A percentile compares a stretch with the other conserved stretches of the same genome.
Conservation (phyloP, 257 asterid species). For the Nicotiana paniculata region DNA sequence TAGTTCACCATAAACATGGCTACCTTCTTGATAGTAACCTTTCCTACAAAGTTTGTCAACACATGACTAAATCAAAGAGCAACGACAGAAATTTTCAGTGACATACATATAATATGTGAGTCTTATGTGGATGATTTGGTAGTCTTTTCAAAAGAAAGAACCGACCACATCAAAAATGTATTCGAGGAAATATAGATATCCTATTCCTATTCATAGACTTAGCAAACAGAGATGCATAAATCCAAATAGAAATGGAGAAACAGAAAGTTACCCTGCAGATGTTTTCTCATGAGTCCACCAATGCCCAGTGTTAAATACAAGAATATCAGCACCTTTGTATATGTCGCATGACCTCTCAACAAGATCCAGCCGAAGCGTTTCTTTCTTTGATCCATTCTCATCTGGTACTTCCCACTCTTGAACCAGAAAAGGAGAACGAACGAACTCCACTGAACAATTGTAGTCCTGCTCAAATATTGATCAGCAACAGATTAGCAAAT, state of each 20-base stretch:
- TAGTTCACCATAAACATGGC: constrained; percentile 49
- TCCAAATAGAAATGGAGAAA: not conserved
- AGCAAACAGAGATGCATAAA: not conserved
- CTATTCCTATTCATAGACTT: too few relatives aligned
- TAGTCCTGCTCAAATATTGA: constrained; percentile 52
- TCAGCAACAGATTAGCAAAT: not conserved
- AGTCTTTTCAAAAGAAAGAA: too few relatives aligned
- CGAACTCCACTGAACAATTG: constrained; percentile 73
- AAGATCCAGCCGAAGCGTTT: constrained; percentile 69
- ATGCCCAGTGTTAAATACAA: constrained; percentile 82
- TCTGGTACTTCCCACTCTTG: constrained; percentile 44
- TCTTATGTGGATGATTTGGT: too few relatives aligned
- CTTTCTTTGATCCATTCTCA: constrained; percentile 47
- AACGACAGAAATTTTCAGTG: too few relatives aligned
- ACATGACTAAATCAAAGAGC: not conserved
- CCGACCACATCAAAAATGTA: too few relatives aligned
- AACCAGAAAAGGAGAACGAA: constrained; percentile 80
- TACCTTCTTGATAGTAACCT: constrained; percentile 84
- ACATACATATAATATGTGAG: too few relatives aligned
- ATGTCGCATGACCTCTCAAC: constrained; percentile 61
- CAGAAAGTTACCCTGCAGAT: constrained; percentile 59
- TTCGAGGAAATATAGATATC: too few relatives aligned
- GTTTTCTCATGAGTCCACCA: constrained; percentile 99
- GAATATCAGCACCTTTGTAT: constrained; percentile 84
- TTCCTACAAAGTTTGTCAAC: constrained; percentile 39